Percentiles rank a stretch among this genome's conserved stretches.
Evolutionary conservation across 2,329 filamentous ascomycete genomes (phyloP).

Genomic region (Hortaea sp.): DNA sequence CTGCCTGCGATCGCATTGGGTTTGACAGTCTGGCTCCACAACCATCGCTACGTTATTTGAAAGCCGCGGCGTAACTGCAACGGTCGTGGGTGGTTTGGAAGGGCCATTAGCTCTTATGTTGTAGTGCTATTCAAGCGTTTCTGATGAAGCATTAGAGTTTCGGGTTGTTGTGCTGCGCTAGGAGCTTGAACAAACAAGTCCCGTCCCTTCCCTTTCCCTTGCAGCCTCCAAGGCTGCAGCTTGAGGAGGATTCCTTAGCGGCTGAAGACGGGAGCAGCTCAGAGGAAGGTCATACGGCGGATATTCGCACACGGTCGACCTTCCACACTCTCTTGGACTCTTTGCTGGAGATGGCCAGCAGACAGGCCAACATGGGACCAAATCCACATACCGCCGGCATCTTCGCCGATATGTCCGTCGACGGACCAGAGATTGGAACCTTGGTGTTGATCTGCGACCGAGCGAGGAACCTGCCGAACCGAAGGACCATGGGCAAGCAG

Average conservation of each 20-base stretch:
- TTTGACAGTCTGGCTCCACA: too few species aligned
- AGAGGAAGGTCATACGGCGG: too few species aligned
- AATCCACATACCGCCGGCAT: slow-evolving; percentile 79
- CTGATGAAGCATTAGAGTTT: background rate
- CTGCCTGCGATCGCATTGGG: too few species aligned
- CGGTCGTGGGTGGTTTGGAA: too few species aligned
- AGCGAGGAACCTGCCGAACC: slow-evolving; percentile 92
- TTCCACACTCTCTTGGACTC: background rate
- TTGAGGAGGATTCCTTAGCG: background rate
- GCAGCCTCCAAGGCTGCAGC: background rate
- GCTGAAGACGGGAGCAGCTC: too few species aligned
- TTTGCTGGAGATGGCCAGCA: background rate
- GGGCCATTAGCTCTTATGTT: too few species aligned
- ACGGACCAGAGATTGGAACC: slow-evolving; percentile 88
- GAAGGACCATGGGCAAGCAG: slow-evolving; percentile 96
- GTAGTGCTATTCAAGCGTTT: too few species aligned
- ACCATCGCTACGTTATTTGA: too few species aligned
- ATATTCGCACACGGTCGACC: background rate
- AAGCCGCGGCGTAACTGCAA: too few species aligned
- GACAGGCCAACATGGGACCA: slow-evolving; percentile 5
- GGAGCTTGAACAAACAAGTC: background rate
- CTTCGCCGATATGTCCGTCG: slow-evolving; percentile 85
- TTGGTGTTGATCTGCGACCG: slow-evolving; percentile 86
- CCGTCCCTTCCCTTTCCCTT: too few species aligned
- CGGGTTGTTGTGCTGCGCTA: background rate